phyloP scores from a whole-genome alignment of 1,139 yeast species.

The Diutina rugosa region DNA sequence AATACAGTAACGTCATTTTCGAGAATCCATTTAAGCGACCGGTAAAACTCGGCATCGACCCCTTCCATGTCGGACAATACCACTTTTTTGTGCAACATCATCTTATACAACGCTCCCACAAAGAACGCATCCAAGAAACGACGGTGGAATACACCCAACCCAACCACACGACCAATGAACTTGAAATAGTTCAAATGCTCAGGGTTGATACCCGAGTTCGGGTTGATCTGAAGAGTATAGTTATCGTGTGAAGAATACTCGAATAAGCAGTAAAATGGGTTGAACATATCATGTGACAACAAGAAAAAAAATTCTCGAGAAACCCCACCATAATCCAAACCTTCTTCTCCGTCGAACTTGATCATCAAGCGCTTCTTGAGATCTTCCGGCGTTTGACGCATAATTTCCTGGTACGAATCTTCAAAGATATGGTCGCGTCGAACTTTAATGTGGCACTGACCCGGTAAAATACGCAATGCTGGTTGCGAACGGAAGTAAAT shows the following conservation, averaged over 20 bases:
- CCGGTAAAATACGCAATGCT: slow-evolving; percentile 90
- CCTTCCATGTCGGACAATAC: slow-evolving; percentile 97
- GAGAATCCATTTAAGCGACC: slow-evolving; percentile 89
- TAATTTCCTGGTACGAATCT: slow-evolving; percentile 94
- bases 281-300: slow-evolving; percentile 95
- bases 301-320: slow-evolving; percentile 95
- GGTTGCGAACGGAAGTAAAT: slow-evolving; percentile 98
- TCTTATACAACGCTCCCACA: slow-evolving; percentile 94
- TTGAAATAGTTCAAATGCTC: slow-evolving; percentile 97
- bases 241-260: slow-evolving; percentile 97
- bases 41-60: slow-evolving; percentile 92
- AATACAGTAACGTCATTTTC: slow-evolving; percentile 86
- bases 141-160: slow-evolving; percentile 95
- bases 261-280: slow-evolving; percentile 92
- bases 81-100: slow-evolving; percentile 93
- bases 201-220: slow-evolving; percentile 95
- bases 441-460: slow-evolving; percentile 96
- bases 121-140: slow-evolving; percentile 96
- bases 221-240: slow-evolving; percentile 93
- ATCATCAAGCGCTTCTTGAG: slow-evolving; percentile 95
- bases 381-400: slow-evolving; percentile 98
- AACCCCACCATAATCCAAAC: slow-evolving; percentile 98
- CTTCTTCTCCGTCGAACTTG: slow-evolving; percentile 98
- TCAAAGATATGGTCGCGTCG: slow-evolving; percentile 94
- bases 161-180: slow-evolving; percentile 96